These are phyloP conservation scores for Colletotrichum spinosum DNA, from an alignment of 2,329 filamentous ascomycete species.

Conservation along the genomic window DNA sequence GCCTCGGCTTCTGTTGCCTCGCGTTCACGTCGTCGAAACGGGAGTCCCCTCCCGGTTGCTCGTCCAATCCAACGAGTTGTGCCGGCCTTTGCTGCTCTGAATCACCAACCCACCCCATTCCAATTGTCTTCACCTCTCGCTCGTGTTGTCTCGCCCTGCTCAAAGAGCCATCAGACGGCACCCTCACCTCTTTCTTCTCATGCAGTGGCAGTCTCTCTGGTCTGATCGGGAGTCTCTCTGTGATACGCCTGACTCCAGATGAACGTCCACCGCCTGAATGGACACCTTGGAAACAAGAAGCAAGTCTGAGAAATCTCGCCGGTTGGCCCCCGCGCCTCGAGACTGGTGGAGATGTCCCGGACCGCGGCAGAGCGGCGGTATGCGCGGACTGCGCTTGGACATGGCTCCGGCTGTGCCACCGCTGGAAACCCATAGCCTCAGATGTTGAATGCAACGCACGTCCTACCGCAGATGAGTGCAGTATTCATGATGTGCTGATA, in stretches of 20 bases:
- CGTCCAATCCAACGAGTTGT: neutral
- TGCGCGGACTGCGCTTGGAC: conserved; percentile 18
- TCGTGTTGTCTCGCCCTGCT: too few species aligned
- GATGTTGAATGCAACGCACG: neutral
- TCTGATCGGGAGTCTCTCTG: neutral
- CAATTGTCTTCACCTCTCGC: too few species aligned
- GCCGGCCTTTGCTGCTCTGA: neutral
- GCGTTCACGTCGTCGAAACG: conserved; percentile 27
- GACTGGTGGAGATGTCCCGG: neutral
- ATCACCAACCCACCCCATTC: too few species aligned
- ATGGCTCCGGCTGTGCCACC: neutral
- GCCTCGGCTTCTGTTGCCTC: conserved; percentile 14
- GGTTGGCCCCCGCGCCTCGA: neutral
- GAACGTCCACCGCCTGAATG: conserved; percentile 6
- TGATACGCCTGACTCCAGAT: conserved; percentile 5
- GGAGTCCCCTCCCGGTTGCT: conserved; percentile 1
- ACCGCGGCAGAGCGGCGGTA: conserved; percentile 2
- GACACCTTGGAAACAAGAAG: neutral
- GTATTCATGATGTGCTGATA: neutral
- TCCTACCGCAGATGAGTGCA: neutral
- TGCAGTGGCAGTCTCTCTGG: conserved; percentile 1
- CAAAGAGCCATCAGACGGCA: too few species aligned
- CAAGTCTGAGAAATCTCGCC: neutral
- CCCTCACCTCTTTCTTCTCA: neutral
- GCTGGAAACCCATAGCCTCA: neutral